phyloP scores from a whole-genome alignment of 2,329 filamentous ascomycete genomes.

The Colletotrichum sp. region DNA sequence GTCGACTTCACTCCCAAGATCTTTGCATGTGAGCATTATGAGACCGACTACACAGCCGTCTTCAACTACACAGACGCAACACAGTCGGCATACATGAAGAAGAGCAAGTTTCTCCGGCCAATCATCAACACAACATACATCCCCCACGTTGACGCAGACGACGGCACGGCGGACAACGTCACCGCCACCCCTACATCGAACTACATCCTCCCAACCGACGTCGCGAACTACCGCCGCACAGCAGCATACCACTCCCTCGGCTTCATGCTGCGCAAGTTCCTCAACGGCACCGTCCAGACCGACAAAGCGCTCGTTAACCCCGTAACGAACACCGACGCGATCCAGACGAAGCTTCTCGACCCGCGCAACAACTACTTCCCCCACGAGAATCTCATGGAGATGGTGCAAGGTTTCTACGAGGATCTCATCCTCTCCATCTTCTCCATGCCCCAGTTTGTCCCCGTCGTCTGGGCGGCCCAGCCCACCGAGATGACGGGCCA shows the following conservation, averaged over 20 bases:
- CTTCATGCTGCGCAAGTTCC: slow-evolving; percentile 30
- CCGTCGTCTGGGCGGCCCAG: slow-evolving; percentile 35
- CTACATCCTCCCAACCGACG: slow-evolving; percentile 30
- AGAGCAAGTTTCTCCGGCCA: slow-evolving; percentile 24
- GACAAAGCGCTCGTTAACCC: slow-evolving; percentile 29
- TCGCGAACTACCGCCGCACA: slow-evolving; percentile 31
- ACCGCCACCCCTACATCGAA: slow-evolving; percentile 30
- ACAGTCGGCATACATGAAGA: slow-evolving; percentile 29
- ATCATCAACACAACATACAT: slow-evolving; percentile 35
- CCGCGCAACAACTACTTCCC: slow-evolving; percentile 31
- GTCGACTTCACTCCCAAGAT: slow-evolving; percentile 36
- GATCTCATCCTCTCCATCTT: slow-evolving; percentile 40
- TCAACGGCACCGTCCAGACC: slow-evolving; percentile 35
- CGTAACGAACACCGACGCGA: slow-evolving; percentile 35
- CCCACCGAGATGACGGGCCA: slow-evolving; percentile 26
- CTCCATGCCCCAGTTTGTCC: slow-evolving; percentile 36
- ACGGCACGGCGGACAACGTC: slow-evolving; percentile 38
- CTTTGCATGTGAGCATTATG: slow-evolving; percentile 39
- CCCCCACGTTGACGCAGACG: slow-evolving; percentile 25
- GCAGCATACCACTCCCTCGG: slow-evolving; percentile 37
- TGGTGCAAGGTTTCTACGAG: slow-evolving; percentile 35
- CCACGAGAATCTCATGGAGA: slow-evolving; percentile 26
- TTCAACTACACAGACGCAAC: slow-evolving; percentile 31
- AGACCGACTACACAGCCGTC: slow-evolving; percentile 34
- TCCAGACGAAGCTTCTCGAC: slow-evolving; percentile 45